Percentiles rank a stretch among this genome's conserved stretches.
phyloP scores from a whole-genome alignment of 108 stramenopile genomes.

The Nannochloropsis granulata region DNA sequence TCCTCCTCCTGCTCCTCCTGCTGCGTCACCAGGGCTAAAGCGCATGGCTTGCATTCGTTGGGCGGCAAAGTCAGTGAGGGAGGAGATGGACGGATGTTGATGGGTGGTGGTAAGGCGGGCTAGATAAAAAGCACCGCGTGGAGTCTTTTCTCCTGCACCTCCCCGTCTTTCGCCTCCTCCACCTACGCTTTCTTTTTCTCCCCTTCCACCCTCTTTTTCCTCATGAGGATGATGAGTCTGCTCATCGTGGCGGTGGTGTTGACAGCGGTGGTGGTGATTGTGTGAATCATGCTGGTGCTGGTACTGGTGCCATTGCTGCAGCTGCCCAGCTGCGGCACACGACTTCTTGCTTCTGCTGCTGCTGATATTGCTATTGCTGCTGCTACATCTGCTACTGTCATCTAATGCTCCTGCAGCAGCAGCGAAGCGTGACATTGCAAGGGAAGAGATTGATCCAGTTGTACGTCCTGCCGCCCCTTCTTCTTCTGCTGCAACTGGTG shows the following conservation, averaged over 20 bases:
- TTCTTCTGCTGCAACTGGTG: background rate
- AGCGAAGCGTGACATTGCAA: background rate
- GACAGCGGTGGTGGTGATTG: too few species aligned
- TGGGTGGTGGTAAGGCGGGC: background rate
- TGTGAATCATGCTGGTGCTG: too few species aligned
- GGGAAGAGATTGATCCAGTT: too few species aligned
- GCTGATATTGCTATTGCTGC: too few species aligned
- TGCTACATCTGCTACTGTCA: too few species aligned
- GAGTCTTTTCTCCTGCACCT: background rate
- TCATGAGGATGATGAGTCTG: background rate
- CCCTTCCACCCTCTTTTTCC: too few species aligned
- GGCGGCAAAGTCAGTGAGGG: background rate
- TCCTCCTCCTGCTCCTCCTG: background rate
- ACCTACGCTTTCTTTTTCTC: too few species aligned
- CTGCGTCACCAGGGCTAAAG: background rate
- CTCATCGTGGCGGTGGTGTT: background rate
- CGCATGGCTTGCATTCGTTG: background rate
- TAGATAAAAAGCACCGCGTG: background rate
- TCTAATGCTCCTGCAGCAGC: background rate
- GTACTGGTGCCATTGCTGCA: too few species aligned
- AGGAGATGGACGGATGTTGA: background rate
- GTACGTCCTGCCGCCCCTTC: background rate
- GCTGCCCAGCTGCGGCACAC: too few species aligned
- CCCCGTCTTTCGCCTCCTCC: too few species aligned
- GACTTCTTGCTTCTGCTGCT: too few species aligned